Evolutionary conservation across 2,329 filamentous ascomycete genomes (phyloP), one percentile per base, ranked within the genome.

Genomic region (Epicoccum nigrum): DNA sequence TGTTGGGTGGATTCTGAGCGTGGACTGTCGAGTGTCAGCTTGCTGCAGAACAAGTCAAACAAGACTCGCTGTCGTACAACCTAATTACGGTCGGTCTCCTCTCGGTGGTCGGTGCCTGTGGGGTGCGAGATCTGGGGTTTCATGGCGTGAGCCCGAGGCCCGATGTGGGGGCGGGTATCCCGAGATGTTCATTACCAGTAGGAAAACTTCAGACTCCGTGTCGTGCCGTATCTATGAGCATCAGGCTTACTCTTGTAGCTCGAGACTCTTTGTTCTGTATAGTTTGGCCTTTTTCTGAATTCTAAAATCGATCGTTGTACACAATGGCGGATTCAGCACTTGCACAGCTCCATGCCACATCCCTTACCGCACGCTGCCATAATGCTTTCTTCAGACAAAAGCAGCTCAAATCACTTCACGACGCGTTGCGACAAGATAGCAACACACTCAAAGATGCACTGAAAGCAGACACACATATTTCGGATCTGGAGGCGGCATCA

Each of bases 311-410:
- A 34, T 39, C 17, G 4, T 53, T 28, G n/a, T 44, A 33, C 12
- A 20, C 13, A 19, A 59, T 61, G 51, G 27, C 71, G 23, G 59
- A 63, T 37, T 45, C 48, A 27, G 54, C 60, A 31, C 33, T 72
- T 32, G 62, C 61, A 43, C 58, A 56, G 21, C 59, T 79, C 11
- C 68, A 72, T 41, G 72, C 74, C 4, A 75, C 78, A 7, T 73
- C 76, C 9, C 74, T 77, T 8, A 77, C 81, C 41, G 74, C 75
- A 20, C 73, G 77, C 40, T 71, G 74, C 9, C 68, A 74, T 38
- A 81, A 78, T 52, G 56, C 76, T n/a, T 74, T 73, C 50, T 79
- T 78, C 51, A 71, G 76, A 9, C 77, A 78, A 58, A 71, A 73
- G 27, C 74, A 82, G 57, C 69, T 82, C 7, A 71, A 78, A 48